A percentile compares a stretch with the other conserved stretches of the same genome.
These are phyloP conservation scores for Fusarium sp. DNA, from an alignment of 2,329 filamentous ascomycete species.

Conservation along the genomic window DNA sequence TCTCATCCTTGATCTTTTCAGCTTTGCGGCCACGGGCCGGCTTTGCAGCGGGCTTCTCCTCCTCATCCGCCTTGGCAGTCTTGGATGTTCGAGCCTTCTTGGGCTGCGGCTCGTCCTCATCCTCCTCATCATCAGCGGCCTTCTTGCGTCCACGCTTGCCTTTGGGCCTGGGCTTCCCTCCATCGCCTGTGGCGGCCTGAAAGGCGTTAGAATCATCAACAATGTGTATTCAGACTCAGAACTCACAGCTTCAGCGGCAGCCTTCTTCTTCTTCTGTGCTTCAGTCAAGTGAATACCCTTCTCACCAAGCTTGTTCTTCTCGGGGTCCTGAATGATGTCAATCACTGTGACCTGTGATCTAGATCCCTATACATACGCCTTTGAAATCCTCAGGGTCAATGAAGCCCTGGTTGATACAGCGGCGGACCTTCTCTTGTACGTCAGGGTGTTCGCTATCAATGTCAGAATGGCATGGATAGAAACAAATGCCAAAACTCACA, in stretches of 20 bases:
- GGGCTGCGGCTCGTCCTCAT: constrained; percentile 47
- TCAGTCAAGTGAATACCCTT: constrained; percentile 67
- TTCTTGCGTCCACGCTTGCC: constrained; percentile 50
- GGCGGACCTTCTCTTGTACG: constrained; percentile 76
- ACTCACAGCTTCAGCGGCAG: constrained; percentile 43
- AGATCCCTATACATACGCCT: constrained; percentile 69
- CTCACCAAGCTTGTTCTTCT: constrained; percentile 75
- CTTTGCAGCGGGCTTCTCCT: constrained; percentile 34
- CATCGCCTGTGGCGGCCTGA: constrained; percentile 40
- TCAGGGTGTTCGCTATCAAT: constrained; percentile 60
- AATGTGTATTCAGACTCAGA: not conserved
- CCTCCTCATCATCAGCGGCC: constrained; percentile 47
- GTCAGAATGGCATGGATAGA: constrained; percentile 6
- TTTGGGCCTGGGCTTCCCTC: constrained; percentile 44
- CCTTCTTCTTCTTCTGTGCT: constrained; percentile 50
- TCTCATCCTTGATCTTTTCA: constrained; percentile 38
- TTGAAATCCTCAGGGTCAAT: constrained; percentile 89
- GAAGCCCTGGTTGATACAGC: constrained; percentile 78
- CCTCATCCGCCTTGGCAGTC: constrained; percentile 33
- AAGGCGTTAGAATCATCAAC: constrained; percentile 25
- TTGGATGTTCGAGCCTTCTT: constrained; percentile 49
- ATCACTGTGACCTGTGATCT: not conserved
- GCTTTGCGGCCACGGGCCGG: constrained; percentile 34
- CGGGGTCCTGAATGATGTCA: constrained; percentile 67
- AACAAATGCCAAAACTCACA: constrained; percentile 49